Percentiles rank a stretch among this genome's conserved stretches.
phyloP scores from a whole-genome alignment of 768 basidiomycete species.

The Lentinula edodes region DNA sequence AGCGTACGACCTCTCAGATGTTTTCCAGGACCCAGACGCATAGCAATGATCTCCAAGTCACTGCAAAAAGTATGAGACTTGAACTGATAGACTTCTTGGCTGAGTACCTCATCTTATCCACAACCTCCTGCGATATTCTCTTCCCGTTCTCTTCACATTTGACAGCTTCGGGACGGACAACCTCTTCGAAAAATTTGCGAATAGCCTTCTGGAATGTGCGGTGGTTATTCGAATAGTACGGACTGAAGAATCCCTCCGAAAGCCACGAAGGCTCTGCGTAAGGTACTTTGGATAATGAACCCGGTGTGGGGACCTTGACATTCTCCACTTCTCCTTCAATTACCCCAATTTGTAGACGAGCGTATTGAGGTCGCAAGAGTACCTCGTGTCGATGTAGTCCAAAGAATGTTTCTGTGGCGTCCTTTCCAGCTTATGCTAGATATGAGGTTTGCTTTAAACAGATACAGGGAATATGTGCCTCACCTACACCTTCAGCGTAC shows the following conservation, averaged over 20 bases:
- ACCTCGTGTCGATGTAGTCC: conserved; percentile 83
- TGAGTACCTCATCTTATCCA: conserved; percentile 76
- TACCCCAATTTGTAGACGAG: conserved; percentile 62
- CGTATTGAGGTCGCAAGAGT: conserved; percentile 66
- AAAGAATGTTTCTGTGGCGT: conserved; percentile 79
- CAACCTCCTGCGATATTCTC: conserved; percentile 75
- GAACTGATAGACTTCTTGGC: background rate
- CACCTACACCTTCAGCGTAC: conserved; percentile 60
- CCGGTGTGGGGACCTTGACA: conserved; percentile 50
- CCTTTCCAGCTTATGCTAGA: conserved; percentile 49
- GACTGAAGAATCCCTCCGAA: conserved; percentile 55
- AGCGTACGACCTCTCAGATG: conserved; percentile 75
- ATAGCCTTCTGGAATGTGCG: conserved; percentile 69
- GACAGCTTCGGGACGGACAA: conserved; percentile 69
- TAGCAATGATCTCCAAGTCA: conserved; percentile 73
- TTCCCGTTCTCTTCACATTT: conserved; percentile 85
- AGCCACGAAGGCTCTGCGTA: conserved; percentile 89
- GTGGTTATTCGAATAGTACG: conserved; percentile 77
- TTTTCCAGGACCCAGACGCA: conserved; percentile 89
- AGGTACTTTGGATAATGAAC: conserved; percentile 69
- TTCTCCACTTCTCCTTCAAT: conserved; percentile 51
- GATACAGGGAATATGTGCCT: conserved; percentile 13
- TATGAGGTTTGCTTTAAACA: background rate
- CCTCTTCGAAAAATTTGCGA: conserved; percentile 71
- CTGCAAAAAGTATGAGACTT: conserved; percentile 27